Conservation (phyloP, 129 eudicot genomes). For the Pseudognaphalium luteoalbum region DNA sequence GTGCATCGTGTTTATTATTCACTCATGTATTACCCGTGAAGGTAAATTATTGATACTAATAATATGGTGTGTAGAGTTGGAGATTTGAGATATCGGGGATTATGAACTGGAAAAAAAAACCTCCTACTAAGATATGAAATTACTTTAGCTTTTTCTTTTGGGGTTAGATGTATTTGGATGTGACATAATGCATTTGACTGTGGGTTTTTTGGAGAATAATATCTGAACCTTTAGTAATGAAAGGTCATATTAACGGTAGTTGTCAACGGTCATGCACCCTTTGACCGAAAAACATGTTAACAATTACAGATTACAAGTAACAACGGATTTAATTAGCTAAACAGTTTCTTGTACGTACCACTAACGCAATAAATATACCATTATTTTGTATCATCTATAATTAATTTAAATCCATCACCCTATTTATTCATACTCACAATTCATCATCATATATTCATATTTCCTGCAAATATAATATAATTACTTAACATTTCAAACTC, state of each 20-base stretch:
- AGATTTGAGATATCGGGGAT: too few species aligned
- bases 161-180: too few species aligned
- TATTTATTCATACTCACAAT: background rate
- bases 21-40: too few species aligned
- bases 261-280: slow-evolving; percentile 16
- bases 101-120: too few species aligned
- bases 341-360: too few species aligned
- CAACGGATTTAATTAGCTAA: background rate
- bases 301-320: background rate
- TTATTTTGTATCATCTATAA: background rate
- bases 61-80: too few species aligned
- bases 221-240: slow-evolving; percentile 14
- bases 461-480: background rate
- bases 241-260: slow-evolving; percentile 18
- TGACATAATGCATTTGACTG: background rate
- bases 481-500: background rate
- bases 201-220: background rate
- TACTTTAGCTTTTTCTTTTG: background rate
- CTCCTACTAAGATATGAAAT: too few species aligned
- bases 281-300: background rate
- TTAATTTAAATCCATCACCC: background rate
- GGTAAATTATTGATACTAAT: too few species aligned
- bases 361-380: background rate
- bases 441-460: background rate
- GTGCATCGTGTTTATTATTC: too few species aligned